These are phyloP conservation scores for Crithidia fasciculata DNA, from an alignment of 208 protist species.

Conservation along the genomic window DNA sequence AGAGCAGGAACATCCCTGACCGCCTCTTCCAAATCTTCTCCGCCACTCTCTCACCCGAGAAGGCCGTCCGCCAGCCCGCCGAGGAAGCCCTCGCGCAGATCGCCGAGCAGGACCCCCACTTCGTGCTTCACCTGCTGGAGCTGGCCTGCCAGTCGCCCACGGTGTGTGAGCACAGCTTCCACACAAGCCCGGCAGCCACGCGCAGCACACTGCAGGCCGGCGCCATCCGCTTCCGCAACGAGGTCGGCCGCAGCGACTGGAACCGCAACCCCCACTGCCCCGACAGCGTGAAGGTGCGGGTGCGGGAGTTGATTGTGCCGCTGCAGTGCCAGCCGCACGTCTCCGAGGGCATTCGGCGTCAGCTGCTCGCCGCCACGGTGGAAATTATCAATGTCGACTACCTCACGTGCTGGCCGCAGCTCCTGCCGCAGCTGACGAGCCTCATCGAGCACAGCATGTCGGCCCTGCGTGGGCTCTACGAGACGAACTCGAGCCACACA, in stretches of 20 bases:
- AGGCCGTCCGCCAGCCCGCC: slow-evolving; percentile 59
- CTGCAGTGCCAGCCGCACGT: slow-evolving; percentile 74
- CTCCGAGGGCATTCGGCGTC: slow-evolving; percentile 66
- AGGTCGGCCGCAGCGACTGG: slow-evolving; percentile 78
- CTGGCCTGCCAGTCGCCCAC: slow-evolving; percentile 44
- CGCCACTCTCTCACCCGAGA: slow-evolving; percentile 72
- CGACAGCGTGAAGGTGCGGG: slow-evolving; percentile 45
- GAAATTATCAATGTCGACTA: slow-evolving; percentile 83
- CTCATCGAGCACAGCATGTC: slow-evolving; percentile 50
- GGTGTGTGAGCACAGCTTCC: slow-evolving; percentile 29
- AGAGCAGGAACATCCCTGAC: slow-evolving; percentile 32
- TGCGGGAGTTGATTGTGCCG: slow-evolving; percentile 61
- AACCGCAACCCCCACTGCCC: slow-evolving; percentile 66
- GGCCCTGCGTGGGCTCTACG: slow-evolving; percentile 30
- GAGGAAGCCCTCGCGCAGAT: slow-evolving; percentile 67
- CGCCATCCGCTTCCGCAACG: slow-evolving; percentile 78
- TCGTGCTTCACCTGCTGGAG: slow-evolving; percentile 64
- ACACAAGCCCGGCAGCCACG: neutral
- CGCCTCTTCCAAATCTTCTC: slow-evolving; percentile 71
- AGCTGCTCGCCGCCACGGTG: slow-evolving; percentile 69
- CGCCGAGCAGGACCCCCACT: slow-evolving; percentile 47
- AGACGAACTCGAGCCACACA: slow-evolving; percentile 19
- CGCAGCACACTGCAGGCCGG: slow-evolving; percentile 50
- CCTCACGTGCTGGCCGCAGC: slow-evolving; percentile 59
- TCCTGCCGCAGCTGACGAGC: slow-evolving; percentile 62